A percentile compares a stretch with the other conserved stretches of the same genome.
Conservation (phyloP, 2,329 filamentous ascomycete genomes). For the Coniella vitis region DNA sequence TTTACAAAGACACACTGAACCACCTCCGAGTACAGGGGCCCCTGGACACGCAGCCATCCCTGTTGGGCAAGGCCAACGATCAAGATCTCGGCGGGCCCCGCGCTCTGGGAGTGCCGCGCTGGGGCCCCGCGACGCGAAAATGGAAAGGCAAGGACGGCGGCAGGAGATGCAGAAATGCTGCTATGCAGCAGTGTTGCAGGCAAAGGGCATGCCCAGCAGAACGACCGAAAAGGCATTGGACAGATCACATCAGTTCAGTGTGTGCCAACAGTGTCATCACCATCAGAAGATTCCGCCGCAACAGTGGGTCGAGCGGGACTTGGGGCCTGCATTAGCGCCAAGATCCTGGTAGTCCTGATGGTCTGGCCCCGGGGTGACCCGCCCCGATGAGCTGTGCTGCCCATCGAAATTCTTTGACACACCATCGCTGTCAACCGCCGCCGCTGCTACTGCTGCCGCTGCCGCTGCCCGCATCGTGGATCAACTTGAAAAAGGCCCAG, state of each 20-base stretch:
- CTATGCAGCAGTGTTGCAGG: too few relatives aligned
- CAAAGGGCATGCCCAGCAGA: too few relatives aligned
- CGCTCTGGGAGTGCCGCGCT: too few relatives aligned
- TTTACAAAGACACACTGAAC: too few relatives aligned
- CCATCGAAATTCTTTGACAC: too few relatives aligned
- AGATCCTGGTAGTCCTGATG: background rate
- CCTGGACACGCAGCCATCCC: background rate
- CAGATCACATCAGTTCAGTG: too few relatives aligned
- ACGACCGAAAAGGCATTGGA: too few relatives aligned
- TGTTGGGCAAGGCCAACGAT: background rate
- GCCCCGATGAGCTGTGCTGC: background rate
- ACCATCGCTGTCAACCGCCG: background rate
- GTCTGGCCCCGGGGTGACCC: constrained; percentile 10
- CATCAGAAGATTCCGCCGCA: constrained; percentile 3
- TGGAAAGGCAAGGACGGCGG: too few relatives aligned
- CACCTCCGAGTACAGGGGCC: too few relatives aligned
- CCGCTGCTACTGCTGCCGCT: background rate
- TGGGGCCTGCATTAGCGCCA: constrained; percentile 2
- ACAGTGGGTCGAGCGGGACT: background rate
- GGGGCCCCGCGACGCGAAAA: constrained; percentile 7
- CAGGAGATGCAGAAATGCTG: too few relatives aligned
- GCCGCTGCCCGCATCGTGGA: background rate
- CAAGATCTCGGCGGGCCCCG: background rate
- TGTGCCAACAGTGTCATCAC: background rate
- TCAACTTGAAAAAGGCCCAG: background rate